Conservation (phyloP, 2,329 filamentous ascomycete species). For the Sporothrix humicola region DNA sequence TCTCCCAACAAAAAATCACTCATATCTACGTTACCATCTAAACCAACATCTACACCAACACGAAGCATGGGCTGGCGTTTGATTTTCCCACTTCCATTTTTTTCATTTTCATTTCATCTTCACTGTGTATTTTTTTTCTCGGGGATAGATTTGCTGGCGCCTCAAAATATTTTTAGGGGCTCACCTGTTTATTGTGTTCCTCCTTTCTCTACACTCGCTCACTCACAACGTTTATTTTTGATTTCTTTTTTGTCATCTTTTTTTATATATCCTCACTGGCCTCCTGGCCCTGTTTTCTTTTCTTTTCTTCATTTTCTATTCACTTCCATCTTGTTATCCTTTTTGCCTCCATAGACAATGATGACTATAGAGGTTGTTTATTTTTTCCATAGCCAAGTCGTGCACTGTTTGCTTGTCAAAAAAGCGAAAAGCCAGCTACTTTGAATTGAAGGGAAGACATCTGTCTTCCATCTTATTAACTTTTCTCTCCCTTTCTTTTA, state of each 20-base stretch:
- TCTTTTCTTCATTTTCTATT: background rate
- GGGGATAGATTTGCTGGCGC: background rate
- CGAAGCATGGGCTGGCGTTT: conserved; percentile 35
- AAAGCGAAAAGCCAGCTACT: background rate
- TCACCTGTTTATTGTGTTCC: background rate
- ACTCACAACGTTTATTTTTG: conserved; percentile 8
- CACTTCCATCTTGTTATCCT: conserved; percentile 16
- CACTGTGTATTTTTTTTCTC: background rate
- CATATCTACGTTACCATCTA: background rate
- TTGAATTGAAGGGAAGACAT: background rate
- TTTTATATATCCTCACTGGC: conserved; percentile 29
- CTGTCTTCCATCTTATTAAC: background rate
- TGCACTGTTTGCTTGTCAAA: conserved; percentile 19
- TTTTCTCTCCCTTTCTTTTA: background rate
- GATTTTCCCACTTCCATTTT: conserved; percentile 18
- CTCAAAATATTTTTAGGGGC: background rate
- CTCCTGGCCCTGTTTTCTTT: background rate
- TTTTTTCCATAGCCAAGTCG: conserved; percentile 8
- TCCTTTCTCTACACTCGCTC: conserved; percentile 32
- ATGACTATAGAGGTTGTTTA: conserved; percentile 22
- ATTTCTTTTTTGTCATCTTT: background rate
- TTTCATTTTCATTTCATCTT: background rate
- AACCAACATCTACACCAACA: conserved; percentile 16
- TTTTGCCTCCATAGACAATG: conserved; percentile 24
- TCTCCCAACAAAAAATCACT: background rate